phyloP scores from a whole-genome alignment of 78 protist genomes.

The Emiliania huxleyi region DNA sequence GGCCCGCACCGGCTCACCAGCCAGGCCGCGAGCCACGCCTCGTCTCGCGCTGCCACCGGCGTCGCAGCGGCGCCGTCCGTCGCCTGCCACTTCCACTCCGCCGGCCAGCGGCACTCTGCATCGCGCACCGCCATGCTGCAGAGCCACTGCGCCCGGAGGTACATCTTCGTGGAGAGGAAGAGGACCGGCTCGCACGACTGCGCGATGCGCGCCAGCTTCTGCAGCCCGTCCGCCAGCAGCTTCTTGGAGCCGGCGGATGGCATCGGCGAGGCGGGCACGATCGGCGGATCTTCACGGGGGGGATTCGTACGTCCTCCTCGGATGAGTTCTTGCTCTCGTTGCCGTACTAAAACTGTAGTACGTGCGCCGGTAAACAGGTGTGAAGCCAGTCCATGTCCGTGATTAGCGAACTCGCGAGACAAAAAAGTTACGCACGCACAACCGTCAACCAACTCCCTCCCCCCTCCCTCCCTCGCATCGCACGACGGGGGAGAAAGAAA shows the following conservation, averaged over 20 bases:
- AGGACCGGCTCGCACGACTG: background rate
- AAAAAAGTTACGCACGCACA: too few relatives aligned
- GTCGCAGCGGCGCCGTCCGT: background rate
- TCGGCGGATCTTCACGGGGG: too few relatives aligned
- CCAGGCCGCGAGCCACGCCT: background rate
- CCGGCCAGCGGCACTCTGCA: background rate
- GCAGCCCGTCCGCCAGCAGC: background rate
- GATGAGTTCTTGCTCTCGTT: too few relatives aligned
- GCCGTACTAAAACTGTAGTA: too few relatives aligned
- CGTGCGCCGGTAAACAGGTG: too few relatives aligned
- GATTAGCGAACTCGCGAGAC: too few relatives aligned
- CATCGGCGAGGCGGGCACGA: background rate
- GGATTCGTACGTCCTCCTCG: too few relatives aligned
- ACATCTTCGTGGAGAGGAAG: background rate
- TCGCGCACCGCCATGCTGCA: background rate
- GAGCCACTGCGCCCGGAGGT: background rate
- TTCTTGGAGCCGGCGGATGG: background rate
- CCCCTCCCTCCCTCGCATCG: too few relatives aligned
- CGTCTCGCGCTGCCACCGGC: too few relatives aligned
- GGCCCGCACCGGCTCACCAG: background rate
- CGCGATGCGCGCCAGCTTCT: background rate
- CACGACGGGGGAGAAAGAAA: too few relatives aligned
- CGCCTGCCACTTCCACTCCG: background rate
- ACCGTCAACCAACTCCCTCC: too few relatives aligned
- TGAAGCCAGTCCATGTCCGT: too few relatives aligned